Base-by-base conservation (phyloP, 1,139 yeast genomes). In the Scheffersomyces illinoinensis region DNA sequence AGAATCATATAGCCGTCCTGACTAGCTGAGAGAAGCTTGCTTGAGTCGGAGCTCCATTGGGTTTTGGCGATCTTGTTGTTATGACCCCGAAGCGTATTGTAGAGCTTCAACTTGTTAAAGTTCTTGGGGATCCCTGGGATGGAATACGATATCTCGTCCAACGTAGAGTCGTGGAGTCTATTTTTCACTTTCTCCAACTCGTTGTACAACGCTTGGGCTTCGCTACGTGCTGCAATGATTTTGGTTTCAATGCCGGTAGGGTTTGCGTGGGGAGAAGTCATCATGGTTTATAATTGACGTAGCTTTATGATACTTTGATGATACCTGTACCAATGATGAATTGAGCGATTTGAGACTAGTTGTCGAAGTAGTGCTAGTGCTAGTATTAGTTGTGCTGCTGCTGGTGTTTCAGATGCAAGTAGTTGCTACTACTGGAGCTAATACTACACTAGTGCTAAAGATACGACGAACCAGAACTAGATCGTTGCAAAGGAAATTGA, bases 1-100 rank as follows among this genome's bases (percentile, higher is more conserved):
- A 92, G 73, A 54, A 93, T 80, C 79, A 92, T 81, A 68, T 85
- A 90, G 2, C 97, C 97, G 73, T 93, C 98, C 70, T 91, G 97
- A 47, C 96, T 88, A 0, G 93, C 92, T 53, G 93, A 86, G 12
- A 92, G 75, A 2, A 93, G 70, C 52, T 78, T 81, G 51, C 76
- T 73, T 18, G 91, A 85, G 66, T 90, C 89, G 0, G 77, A 70
- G 56, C 88, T 83, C 95, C 97, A 90, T 57, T 85, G 80, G 63
- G 90, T 77, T 61, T 86, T 86, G 19, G 88, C 83, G 23, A 93
- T 83, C 69, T 93, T 91, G 66, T 88, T 89, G 63, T 83, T 85
- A 71, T 93, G 98, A 0, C 97, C 97, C 61, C 77, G 82, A 55
- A 90, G 76, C 0, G 85, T 78, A 58, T 72, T 71, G 61, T 77